These are phyloP conservation scores for Trichopus zeylanicus DNA, from an alignment of 116 monocot genomes.

Conservation along the genomic window DNA sequence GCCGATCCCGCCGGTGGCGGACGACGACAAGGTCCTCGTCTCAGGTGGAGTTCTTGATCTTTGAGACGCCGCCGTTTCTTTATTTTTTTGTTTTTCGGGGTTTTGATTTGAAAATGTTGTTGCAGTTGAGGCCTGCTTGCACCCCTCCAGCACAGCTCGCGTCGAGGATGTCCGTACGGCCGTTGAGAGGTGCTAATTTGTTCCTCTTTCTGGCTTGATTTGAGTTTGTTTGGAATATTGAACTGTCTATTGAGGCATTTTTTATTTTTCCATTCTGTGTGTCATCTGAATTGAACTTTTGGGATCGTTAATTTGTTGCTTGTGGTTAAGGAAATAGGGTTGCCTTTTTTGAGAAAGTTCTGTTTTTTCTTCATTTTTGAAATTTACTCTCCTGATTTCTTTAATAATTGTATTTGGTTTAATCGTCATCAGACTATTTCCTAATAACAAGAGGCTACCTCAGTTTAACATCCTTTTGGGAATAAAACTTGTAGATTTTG, in stretches of 20 bases:
- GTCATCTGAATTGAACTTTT: too few species aligned
- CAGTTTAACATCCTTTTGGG: too few species aligned
- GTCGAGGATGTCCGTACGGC: slow-evolving; percentile 55
- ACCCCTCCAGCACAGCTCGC: slow-evolving; percentile 61
- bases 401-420: too few species aligned
- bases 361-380: too few species aligned
- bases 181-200: slow-evolving; percentile 51
- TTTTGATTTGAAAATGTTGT: not conserved
- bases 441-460: too few species aligned
- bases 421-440: too few species aligned
- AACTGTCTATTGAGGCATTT: not conserved
- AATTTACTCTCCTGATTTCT: too few species aligned
- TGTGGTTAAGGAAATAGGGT: too few species aligned
- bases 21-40: slow-evolving; percentile 43
- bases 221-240: not conserved
- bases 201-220: not conserved
- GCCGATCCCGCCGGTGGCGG: not conserved
- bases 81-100: not conserved
- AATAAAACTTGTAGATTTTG: too few species aligned
- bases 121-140: slow-evolving; percentile 91
- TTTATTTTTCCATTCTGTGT: too few species aligned
- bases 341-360: too few species aligned
- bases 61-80: not conserved
- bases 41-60: slow-evolving; percentile 23
- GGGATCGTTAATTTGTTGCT: too few species aligned